Evolutionary conservation across 148 eudicot genomes (phyloP).

Genomic region (Chenopodium suecicum): DNA sequence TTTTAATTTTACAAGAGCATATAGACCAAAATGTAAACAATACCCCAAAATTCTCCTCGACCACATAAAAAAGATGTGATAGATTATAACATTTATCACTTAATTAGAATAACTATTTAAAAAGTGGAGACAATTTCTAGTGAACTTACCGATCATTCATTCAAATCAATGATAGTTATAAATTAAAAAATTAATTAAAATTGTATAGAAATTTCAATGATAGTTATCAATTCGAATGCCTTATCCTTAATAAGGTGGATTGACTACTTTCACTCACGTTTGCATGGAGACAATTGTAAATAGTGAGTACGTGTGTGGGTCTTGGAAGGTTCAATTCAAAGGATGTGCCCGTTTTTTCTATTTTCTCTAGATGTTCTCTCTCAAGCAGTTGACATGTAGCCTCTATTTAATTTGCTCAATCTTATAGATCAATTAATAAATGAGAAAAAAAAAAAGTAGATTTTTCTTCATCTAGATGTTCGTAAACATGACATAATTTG

Average conservation of each 20-base stretch:
- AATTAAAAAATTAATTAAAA: too few relatives aligned
- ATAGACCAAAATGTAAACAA: too few relatives aligned
- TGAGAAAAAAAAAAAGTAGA: too few relatives aligned
- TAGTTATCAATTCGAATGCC: background rate
- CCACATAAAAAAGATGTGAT: too few relatives aligned
- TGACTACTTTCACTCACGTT: background rate
- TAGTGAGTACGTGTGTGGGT: background rate
- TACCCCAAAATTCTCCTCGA: too few relatives aligned
- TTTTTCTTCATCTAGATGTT: background rate
- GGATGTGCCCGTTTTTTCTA: background rate
- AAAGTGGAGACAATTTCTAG: background rate
- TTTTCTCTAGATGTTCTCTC: background rate
- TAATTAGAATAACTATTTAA: too few relatives aligned
- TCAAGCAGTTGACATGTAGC: background rate
- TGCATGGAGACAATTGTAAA: background rate
- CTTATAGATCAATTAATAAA: too few relatives aligned
- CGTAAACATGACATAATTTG: background rate
- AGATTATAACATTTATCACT: too few relatives aligned
- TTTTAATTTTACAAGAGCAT: too few relatives aligned
- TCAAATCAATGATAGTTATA: background rate
- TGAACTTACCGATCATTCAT: background rate
- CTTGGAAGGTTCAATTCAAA: background rate
- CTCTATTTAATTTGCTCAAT: too few relatives aligned
- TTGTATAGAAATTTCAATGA: background rate
- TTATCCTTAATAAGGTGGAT: slow-evolving; percentile 3